These are phyloP conservation scores for Neurospora intermedia DNA, from an alignment of 495 filamentous ascomycete species.

Conservation along the genomic window DNA sequence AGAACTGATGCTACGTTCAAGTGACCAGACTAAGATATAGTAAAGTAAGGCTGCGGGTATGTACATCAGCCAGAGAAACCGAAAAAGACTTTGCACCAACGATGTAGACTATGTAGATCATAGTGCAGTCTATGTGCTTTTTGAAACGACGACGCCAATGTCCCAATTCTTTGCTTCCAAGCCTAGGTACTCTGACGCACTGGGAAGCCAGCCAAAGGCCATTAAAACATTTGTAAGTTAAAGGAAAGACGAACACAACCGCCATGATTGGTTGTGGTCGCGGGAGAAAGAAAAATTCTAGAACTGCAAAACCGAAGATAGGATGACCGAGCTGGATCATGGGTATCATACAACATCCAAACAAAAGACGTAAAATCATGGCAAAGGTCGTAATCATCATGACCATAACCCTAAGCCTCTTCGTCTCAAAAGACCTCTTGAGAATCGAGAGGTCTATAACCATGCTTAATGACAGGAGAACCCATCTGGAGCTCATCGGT, in stretches of 20 bases:
- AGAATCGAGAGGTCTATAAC: conserved; percentile 1
- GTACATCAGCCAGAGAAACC: background rate
- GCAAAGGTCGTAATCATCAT: background rate
- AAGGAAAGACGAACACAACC: background rate
- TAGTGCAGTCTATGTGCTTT: background rate
- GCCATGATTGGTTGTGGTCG: background rate
- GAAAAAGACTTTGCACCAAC: background rate
- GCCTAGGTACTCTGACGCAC: background rate
- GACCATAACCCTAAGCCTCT: background rate
- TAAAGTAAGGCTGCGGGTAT: background rate
- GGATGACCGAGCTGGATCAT: background rate
- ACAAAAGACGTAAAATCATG: background rate
- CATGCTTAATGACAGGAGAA: background rate
- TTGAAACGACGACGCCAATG: background rate
- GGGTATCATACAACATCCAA: background rate
- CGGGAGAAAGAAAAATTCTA: background rate
- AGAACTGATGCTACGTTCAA: background rate
- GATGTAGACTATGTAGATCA: background rate
- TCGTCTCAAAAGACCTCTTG: background rate
- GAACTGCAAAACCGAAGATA: background rate
- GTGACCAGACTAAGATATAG: background rate
- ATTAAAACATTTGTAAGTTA: background rate
- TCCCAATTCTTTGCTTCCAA: background rate
- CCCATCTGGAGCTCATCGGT: conserved; percentile 4
- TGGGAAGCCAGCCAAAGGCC: background rate